phyloP scores from a whole-genome alignment of 108 stramenopile species.

The Nannochloropsis salina region DNA sequence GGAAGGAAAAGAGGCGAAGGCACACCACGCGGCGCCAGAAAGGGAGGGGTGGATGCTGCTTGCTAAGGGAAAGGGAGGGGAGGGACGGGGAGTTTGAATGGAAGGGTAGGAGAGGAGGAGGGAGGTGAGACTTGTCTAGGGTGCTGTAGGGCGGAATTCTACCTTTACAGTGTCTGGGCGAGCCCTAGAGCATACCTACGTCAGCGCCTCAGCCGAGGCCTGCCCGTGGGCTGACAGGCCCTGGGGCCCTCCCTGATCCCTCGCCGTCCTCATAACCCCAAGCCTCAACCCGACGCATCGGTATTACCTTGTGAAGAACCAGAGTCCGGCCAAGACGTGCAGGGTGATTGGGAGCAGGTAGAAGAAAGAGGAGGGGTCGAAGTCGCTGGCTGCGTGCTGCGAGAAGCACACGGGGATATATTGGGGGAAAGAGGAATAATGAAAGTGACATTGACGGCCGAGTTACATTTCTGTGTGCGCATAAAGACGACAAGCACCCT shows the following conservation, averaged over 20 bases:
- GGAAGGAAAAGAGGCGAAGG: conserved; percentile 4
- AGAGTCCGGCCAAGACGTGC: conserved; percentile 8
- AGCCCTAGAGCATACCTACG: too few relatives aligned
- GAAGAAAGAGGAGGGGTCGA: conserved; percentile 17
- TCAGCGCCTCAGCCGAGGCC: too few relatives aligned
- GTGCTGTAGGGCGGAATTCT: too few relatives aligned
- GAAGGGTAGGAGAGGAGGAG: not conserved
- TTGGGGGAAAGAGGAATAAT: not conserved
- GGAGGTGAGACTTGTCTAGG: too few relatives aligned
- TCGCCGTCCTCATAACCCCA: not conserved
- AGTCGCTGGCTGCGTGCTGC: conserved; percentile 11
- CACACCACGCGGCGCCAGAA: not conserved
- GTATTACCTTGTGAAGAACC: not conserved
- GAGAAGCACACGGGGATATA: not conserved
- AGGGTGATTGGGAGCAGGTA: not conserved
- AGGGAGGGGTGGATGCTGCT: not conserved
- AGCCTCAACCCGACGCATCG: not conserved
- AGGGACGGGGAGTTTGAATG: not conserved
- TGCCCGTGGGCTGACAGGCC: not conserved
- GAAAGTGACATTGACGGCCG: not conserved
- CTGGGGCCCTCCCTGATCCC: not conserved
- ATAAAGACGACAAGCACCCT: not conserved
- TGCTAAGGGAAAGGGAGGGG: not conserved
- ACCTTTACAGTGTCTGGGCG: too few relatives aligned
- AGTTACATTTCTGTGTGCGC: not conserved